Percentiles rank a stretch among this genome's conserved stretches.
Conservation (phyloP, 75 land plant genomes). For the Picea glauca region DNA sequence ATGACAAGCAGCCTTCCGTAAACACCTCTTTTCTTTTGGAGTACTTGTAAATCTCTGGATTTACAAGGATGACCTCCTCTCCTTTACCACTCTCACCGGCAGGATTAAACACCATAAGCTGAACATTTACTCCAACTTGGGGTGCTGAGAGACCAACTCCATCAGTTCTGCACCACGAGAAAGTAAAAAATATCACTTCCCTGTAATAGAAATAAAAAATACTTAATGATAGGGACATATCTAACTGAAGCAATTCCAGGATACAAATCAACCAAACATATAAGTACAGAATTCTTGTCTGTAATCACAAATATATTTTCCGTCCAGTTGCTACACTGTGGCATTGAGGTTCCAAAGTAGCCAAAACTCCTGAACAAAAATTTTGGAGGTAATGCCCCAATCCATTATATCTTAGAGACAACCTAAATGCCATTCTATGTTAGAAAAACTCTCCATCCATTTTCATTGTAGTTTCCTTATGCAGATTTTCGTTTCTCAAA, state of each 20-base stretch:
- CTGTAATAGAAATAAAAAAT: neutral
- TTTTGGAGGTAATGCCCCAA: neutral
- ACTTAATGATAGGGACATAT: neutral
- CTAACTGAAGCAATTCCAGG: neutral
- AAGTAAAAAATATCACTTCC: conserved; percentile 4
- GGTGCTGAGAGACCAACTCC: conserved; percentile 98
- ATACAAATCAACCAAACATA: neutral
- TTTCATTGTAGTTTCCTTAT: neutral
- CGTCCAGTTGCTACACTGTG: neutral
- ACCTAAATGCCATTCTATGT: neutral
- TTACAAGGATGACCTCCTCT: conserved; percentile 83
- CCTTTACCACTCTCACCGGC: conserved; percentile 87
- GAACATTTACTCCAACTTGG: conserved; percentile 94
- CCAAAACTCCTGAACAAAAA: neutral
- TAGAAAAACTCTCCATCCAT: neutral
- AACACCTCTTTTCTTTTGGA: conserved; percentile 50
- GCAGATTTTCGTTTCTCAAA: no score
- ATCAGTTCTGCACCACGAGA: conserved; percentile 75
- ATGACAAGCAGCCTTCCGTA: conserved; percentile 94
- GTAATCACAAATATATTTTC: neutral
- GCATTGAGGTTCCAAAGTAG: neutral
- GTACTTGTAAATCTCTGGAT: conserved; percentile 70
- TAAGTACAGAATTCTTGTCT: neutral
- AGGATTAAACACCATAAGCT: conserved; percentile 97
- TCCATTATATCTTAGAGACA: neutral